Percentiles rank a stretch among this genome's conserved stretches.
phyloP scores from a whole-genome alignment of 352 stramenopile genomes.

The Pythium inflatum region DNA sequence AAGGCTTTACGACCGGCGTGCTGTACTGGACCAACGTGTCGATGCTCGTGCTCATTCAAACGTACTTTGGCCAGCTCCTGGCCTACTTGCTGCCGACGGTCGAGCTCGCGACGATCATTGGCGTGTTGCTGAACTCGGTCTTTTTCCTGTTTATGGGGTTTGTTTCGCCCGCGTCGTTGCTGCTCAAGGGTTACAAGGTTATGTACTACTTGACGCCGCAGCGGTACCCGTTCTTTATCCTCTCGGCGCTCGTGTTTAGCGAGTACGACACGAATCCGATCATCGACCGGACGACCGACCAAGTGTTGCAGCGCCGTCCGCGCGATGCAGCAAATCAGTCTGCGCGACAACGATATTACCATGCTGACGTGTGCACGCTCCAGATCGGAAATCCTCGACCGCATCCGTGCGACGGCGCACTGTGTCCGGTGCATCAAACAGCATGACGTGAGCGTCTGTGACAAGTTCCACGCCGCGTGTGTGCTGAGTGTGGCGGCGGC shows the following conservation, averaged over 20 bases:
- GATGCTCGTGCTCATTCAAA: conserved; percentile 55
- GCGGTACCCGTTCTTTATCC: conserved; percentile 33
- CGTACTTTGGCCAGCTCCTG: conserved; percentile 75
- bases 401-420: too few species aligned
- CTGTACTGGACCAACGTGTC: conserved; percentile 71
- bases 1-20: conserved; percentile 38
- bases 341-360: too few species aligned
- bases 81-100: conserved; percentile 45
- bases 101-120: conserved; percentile 39
- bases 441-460: too few species aligned
- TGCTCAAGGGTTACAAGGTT: conserved; percentile 36
- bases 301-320: too few species aligned
- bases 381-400: too few species aligned
- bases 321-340: too few species aligned
- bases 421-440: too few species aligned
- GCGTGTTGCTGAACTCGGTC: conserved; percentile 46
- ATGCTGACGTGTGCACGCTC: too few species aligned
- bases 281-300: conserved; percentile 17
- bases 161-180: conserved; percentile 26
- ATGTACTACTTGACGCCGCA: conserved; percentile 39
- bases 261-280: conserved; percentile 29
- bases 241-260: conserved; percentile 31
- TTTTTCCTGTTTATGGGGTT: conserved; percentile 57
- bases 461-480: too few species aligned
- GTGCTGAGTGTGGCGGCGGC: too few species aligned